Percentiles rank a stretch among this genome's conserved stretches.
Conservation (phyloP, 78 protist genomes). For the slime mould (Dictyostelium discoideum) region DNA sequence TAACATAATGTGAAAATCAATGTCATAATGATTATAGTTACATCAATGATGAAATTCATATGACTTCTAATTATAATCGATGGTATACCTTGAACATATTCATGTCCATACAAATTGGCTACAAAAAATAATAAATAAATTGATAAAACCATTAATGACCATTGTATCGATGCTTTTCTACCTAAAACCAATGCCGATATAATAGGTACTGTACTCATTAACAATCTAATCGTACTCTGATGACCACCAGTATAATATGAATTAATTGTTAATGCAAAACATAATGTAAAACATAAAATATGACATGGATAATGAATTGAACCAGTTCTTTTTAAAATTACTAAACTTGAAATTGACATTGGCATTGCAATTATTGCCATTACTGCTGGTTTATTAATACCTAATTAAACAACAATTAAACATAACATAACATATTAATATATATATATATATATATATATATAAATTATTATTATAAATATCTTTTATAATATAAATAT, state of each 20-base stretch:
- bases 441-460: too few relatives aligned
- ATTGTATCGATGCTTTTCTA: constrained; percentile 69
- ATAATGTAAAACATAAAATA: constrained; percentile 61
- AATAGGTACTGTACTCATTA: constrained; percentile 58
- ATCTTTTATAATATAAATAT: background rate
- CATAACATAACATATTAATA: too few relatives aligned
- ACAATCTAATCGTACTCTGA: constrained; percentile 46
- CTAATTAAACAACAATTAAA: background rate
- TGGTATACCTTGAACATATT: constrained; percentile 75
- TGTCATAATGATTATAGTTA: constrained; percentile 54
- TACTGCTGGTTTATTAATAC: constrained; percentile 54
- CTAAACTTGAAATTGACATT: constrained; percentile 49
- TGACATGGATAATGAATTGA: constrained; percentile 73
- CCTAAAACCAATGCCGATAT: constrained; percentile 53
- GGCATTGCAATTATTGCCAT: constrained; percentile 71
- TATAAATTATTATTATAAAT: too few relatives aligned
- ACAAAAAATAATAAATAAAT: constrained; percentile 45
- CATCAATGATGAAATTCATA: constrained; percentile 77
- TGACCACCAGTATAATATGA: constrained; percentile 77
- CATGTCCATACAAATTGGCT: constrained; percentile 44
- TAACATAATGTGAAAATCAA: constrained; percentile 61
- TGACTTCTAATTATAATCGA: constrained; percentile 63
- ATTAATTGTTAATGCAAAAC: constrained; percentile 72
- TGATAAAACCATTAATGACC: constrained; percentile 46
- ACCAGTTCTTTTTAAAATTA: constrained; percentile 45